Base-by-base conservation (phyloP, 148 eudicot genomes). In the Mesembryanthemum crystallinum region DNA sequence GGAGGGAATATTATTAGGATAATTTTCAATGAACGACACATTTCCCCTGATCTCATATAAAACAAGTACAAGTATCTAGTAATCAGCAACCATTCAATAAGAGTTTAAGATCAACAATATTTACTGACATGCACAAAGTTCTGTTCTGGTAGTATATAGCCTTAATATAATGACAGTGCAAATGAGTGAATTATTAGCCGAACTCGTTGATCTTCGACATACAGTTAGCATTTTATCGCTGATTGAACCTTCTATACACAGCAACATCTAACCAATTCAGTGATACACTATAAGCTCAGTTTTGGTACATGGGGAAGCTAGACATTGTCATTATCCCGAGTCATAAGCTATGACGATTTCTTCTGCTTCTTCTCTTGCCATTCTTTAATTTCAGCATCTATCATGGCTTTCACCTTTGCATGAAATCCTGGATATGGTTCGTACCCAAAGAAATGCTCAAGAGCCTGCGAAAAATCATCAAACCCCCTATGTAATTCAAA, bases 391-490 rank as follows among this genome's bases (percentile, higher is more conserved):
- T 85, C 86, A 55, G 85, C 93, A 47, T 87, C 96, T 4, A 88
- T 37, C 81, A 86, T 86, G 27, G 79, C 88, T 73, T 89, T 78
- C 60, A 94, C 98, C 52, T 79, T 69, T 3, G 78, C 86, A 60
- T 82, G 77, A 74, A 94, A 94, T 45, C 97, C 98, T 0, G 88
- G 97, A 71, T 90, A 94, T n/a, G 97, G 98, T 72, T 94, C 98
- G 24, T 94, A 94, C 70, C 89, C 86, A 3, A 85, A 83, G 55
- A 81, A 79, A 6, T 69, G 69, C 57, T 86, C 88, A 39, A 95
- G 90, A 20, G 85, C 89, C 99, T 92, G 91, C 49, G 70, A 69
- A 8, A 17, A 68, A 61, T 24, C 28, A 57, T 69, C 24, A 33
- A 47, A 37, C 10, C 2, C 28, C 42, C 14, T 4, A 10, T 27